A percentile compares a stretch with the other conserved stretches of the same genome.
These are phyloP conservation scores for Nakaseomyces delphensis DNA, from an alignment of 1,139 yeast species.

Conservation along the genomic window DNA sequence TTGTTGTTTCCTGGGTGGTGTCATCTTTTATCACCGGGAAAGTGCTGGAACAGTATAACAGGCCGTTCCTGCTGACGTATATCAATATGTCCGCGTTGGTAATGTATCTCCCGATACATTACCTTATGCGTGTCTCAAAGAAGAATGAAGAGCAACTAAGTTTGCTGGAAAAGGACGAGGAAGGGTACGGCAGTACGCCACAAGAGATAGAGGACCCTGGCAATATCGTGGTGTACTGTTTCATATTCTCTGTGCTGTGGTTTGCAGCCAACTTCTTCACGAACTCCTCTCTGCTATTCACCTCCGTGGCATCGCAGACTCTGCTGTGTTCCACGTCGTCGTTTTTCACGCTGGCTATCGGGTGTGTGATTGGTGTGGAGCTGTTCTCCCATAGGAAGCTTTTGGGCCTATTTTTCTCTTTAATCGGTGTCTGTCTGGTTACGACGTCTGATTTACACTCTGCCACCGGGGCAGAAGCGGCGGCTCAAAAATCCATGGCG, in stretches of 20 bases:
- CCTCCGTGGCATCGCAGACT: slow-evolving; percentile 87
- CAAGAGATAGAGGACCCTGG: slow-evolving; percentile 10
- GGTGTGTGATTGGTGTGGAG: slow-evolving; percentile 63
- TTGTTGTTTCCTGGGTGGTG: slow-evolving; percentile 75
- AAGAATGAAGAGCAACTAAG: slow-evolving; percentile 20
- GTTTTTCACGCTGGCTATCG: slow-evolving; percentile 76
- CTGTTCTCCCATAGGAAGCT: slow-evolving; percentile 53
- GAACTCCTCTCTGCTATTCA: slow-evolving; percentile 72
- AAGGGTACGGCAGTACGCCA: slow-evolving; percentile 11
- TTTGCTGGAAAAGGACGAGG: slow-evolving; percentile 20
- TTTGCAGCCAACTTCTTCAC: slow-evolving; percentile 77
- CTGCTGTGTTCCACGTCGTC: slow-evolving; percentile 82
- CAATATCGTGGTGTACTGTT: slow-evolving; percentile 37
- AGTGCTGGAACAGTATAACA: slow-evolving; percentile 62
- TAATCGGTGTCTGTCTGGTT: slow-evolving; percentile 68
- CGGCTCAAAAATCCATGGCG: slow-evolving; percentile 26
- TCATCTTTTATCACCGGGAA: slow-evolving; percentile 71
- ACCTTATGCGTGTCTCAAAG: slow-evolving; percentile 42
- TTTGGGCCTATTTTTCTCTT: slow-evolving; percentile 56
- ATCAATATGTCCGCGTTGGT: slow-evolving; percentile 75
- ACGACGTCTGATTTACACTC: slow-evolving; percentile 45
- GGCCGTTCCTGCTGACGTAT: slow-evolving; percentile 86
- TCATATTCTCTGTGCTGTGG: slow-evolving; percentile 80
- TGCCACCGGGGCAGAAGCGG: slow-evolving; percentile 6
- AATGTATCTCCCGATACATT: slow-evolving; percentile 42